Base-by-base conservation (phyloP, 495 filamentous ascomycete genomes). In the Daldinia childiae region DNA sequence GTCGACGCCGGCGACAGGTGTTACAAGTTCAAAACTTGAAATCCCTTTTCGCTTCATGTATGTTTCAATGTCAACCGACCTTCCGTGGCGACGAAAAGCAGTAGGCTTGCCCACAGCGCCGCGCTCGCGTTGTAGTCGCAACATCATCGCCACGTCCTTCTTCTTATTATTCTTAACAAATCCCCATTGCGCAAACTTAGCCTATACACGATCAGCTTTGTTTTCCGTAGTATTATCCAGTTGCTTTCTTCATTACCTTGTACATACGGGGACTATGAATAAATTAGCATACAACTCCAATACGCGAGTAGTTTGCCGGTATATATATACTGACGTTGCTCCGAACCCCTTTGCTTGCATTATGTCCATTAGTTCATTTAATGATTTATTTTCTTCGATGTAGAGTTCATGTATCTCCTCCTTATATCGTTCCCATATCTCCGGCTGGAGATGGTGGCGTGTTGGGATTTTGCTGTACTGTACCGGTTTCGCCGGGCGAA, bases 151-250 rank as follows among this genome's bases (percentile, higher is more conserved):
- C 39, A 75, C 74, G 19, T 78, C 76, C n/a, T 74, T 76, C 60
- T 74, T 69, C 29, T 72, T 74, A 27, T 76, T 76, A 55, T 79
- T 77, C 66, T 79, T 79, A 9, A 72, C 69, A 48, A 79, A 77
- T 0, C 73, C 75, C 77, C 77, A 79, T 66, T 77, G 74, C 24
- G 68, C 59, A 39, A 79, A 77, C 19, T 73, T 70, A 0, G 77
- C 76, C 43, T 48, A 48, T 12, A 15, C 0, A 48, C 1, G 2
- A 3, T 48, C 2, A 48, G 21, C 19, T 24, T 24, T 24, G 19
- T 19, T 48, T 24, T 24, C 19, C 19, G 24, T 9, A 4, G 19
- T 48, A 48, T 24, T 7, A 12, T 14, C 9, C 2, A 5, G 19
- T 48, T 11, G 43, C 8, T 24, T 14, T 21, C 14, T 19, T 21